A percentile compares a stretch with the other conserved stretches of the same genome.
These are phyloP conservation scores for Rosa multiflora DNA, from an alignment of 306 rosid genomes.

Conservation along the genomic window DNA sequence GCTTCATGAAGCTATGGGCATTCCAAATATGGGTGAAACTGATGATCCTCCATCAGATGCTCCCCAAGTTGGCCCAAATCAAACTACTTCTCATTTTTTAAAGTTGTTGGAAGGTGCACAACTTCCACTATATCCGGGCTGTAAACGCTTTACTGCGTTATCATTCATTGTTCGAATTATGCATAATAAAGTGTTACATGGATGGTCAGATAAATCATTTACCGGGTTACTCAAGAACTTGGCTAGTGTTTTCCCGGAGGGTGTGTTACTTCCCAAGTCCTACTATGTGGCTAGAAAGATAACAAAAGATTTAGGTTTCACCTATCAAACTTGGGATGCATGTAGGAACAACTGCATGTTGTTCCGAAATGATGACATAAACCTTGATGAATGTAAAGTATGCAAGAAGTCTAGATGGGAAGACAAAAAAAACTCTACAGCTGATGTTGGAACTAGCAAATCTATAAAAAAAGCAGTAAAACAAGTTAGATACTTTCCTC, in stretches of 20 bases:
- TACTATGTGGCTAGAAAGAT: background rate
- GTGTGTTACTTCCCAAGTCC: no score
- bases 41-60: no score
- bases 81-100: no score
- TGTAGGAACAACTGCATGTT: background rate
- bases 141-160: background rate
- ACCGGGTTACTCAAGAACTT: no score
- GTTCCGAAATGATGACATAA: background rate
- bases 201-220: no score
- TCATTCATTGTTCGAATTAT: no score
- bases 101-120: background rate
- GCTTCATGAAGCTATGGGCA: background rate
- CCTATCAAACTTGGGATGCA: background rate
- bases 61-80: no score
- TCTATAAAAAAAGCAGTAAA: background rate
- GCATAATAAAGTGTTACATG: no score
- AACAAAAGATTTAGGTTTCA: background rate
- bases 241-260: no score
- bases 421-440: background rate
- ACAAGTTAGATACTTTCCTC: background rate
- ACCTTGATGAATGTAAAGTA: background rate
- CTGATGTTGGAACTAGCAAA: background rate
- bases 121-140: background rate
- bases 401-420: background rate
- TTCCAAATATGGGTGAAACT: background rate